Conservation (phyloP, 352 stramenopile species). For the Phytophthora boehmeriae region DNA sequence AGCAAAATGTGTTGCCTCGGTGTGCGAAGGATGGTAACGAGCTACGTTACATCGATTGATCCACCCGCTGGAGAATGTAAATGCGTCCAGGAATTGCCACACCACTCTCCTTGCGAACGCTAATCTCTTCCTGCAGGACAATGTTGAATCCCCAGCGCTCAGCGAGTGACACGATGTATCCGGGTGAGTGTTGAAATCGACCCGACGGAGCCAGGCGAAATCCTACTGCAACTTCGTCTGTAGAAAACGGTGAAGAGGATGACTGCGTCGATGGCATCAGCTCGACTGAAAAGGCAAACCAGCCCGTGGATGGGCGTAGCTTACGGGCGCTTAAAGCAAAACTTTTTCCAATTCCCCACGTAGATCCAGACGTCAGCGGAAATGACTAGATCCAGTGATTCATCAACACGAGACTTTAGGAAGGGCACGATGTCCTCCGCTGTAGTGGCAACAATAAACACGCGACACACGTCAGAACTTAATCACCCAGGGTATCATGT, state of each 20-base stretch:
- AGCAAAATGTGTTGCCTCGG: too few species aligned
- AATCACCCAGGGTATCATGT: neutral
- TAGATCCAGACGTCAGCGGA: constrained; percentile 90
- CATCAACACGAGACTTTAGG: constrained; percentile 43
- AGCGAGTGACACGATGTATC: constrained; percentile 62
- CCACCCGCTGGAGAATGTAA: constrained; percentile 50
- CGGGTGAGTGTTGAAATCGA: constrained; percentile 78
- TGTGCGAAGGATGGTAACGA: too few species aligned
- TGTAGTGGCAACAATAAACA: constrained; percentile 26
- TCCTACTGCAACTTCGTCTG: constrained; percentile 5
- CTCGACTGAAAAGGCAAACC: constrained; percentile 80
- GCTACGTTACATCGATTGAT: neutral
- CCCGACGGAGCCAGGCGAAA: constrained; percentile 70
- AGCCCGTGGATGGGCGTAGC: constrained; percentile 41
- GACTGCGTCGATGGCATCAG: constrained; percentile 23
- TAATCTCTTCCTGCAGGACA: constrained; percentile 44
- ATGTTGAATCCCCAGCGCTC: constrained; percentile 46
- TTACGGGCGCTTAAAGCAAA: constrained; percentile 49
- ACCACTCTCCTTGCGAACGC: constrained; percentile 74
- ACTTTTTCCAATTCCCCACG: constrained; percentile 71
- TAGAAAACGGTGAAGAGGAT: too few species aligned
- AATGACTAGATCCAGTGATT: constrained; percentile 66
- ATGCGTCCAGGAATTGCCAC: constrained; percentile 71
- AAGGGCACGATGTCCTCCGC: constrained; percentile 63
- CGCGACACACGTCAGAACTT: neutral